phyloP scores from a whole-genome alignment of 2,329 filamentous ascomycete genomes.

The Beauveria sp. region DNA sequence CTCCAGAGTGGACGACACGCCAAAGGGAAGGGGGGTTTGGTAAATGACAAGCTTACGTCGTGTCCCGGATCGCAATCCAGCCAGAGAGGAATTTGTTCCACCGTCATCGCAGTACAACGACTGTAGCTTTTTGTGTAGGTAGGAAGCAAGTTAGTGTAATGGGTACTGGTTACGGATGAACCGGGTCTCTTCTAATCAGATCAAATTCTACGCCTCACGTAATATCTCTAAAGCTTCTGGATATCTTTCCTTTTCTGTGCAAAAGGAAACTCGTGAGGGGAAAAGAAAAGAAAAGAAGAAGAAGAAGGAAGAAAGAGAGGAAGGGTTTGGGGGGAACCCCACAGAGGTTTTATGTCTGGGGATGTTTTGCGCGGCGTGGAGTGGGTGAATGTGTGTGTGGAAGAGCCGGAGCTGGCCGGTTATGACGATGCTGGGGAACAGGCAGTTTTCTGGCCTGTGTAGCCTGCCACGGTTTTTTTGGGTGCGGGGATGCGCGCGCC shows the following conservation, averaged over 20 bases:
- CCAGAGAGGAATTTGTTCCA: constrained; percentile 44
- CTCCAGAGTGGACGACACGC: neutral
- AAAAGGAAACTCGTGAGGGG: neutral
- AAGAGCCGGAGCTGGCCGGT: constrained; percentile 6
- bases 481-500: neutral
- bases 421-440: neutral
- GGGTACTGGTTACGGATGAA: neutral
- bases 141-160: neutral
- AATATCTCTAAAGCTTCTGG: neutral
- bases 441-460: too few species aligned
- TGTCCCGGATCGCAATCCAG: constrained; percentile 56
- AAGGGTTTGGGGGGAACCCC: neutral
- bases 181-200: neutral
- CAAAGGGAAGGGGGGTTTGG: neutral
- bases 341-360: neutral
- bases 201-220: neutral
- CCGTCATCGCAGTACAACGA: constrained; percentile 16
- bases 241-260: neutral
- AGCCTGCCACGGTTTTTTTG: neutral
- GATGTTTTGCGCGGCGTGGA: neutral
- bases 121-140: neutral
- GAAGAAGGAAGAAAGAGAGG: neutral
- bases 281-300: neutral
- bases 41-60: constrained; percentile 48
- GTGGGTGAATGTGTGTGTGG: neutral